Evolutionary conservation across 768 basidiomycete genomes (phyloP).

Genomic region (Sporobolomyces roseus): DNA sequence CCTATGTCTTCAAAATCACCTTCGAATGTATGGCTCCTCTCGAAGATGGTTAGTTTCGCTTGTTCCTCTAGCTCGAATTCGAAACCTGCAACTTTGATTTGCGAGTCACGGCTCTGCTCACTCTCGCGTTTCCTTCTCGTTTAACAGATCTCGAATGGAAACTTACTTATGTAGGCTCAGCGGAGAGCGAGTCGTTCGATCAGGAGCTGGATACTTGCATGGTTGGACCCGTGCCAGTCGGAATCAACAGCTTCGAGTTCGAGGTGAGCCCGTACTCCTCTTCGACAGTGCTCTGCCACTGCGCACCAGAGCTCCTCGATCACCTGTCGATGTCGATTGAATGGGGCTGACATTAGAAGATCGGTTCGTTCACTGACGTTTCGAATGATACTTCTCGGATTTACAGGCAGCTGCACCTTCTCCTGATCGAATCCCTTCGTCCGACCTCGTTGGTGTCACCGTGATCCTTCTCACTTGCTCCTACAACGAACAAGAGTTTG

Average conservation of each 20-base stretch:
- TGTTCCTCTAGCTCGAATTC: background rate
- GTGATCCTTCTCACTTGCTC: conserved; percentile 95
- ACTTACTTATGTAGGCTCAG: conserved; percentile 92
- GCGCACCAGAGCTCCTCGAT: too few species aligned
- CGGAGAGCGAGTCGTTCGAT: conserved; percentile 83
- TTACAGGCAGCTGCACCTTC: conserved; percentile 67
- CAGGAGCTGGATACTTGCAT: conserved; percentile 97
- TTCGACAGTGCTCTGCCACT: too few species aligned
- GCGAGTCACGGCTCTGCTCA: background rate
- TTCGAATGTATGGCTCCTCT: conserved; percentile 93
- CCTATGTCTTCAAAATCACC: conserved; percentile 88
- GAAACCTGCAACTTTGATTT: too few species aligned
- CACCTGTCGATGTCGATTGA: too few species aligned
- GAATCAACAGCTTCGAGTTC: conserved; percentile 96
- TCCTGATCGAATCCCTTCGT: conserved; percentile 74
- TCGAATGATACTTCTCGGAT: too few species aligned
- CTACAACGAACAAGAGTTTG: conserved; percentile 95
- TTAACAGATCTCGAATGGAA: conserved; percentile 85
- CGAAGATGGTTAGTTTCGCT: conserved; percentile 64
- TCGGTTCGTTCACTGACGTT: too few species aligned
- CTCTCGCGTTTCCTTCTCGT: conserved; percentile 1
- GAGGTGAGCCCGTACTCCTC: conserved; percentile 50
- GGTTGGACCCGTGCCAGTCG: conserved; percentile 94
- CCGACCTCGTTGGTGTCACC: conserved; percentile 91
- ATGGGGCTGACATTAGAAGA: too few species aligned